Evolutionary conservation across 495 filamentous ascomycete genomes (phyloP).

Genomic region (Geopyxis carbonaria): DNA sequence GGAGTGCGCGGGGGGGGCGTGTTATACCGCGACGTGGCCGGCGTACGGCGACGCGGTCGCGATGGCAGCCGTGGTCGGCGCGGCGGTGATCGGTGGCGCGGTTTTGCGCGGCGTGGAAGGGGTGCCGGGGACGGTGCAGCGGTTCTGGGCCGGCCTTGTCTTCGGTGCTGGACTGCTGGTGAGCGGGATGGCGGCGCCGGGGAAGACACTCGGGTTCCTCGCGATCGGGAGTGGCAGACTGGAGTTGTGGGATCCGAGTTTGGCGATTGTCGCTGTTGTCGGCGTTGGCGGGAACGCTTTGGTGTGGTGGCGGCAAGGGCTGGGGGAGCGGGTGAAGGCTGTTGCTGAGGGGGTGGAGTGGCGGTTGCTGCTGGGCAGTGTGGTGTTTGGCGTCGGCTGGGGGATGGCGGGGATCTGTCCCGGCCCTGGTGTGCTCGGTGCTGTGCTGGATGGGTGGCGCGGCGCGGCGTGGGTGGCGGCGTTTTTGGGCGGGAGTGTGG

Average conservation of each 20-base stretch:
- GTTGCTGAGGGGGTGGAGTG: slow-evolving; percentile 34
- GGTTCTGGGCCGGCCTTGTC: slow-evolving; percentile 33
- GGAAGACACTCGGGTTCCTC: slow-evolving; percentile 39
- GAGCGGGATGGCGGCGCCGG: slow-evolving; percentile 37
- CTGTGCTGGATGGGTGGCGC: slow-evolving; percentile 34
- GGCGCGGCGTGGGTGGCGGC: slow-evolving; percentile 34
- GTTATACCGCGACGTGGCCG: slow-evolving; percentile 36
- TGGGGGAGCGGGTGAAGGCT: slow-evolving; percentile 29
- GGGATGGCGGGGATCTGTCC: slow-evolving; percentile 40
- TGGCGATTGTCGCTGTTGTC: slow-evolving; percentile 35
- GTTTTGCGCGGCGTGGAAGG: slow-evolving; percentile 23
- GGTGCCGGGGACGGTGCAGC: slow-evolving; percentile 24
- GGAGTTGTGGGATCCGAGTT: slow-evolving; percentile 33
- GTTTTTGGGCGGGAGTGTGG: slow-evolving; percentile 31
- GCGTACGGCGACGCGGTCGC: slow-evolving; percentile 26
- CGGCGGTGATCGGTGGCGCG: slow-evolving; percentile 27
- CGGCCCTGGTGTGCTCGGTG: slow-evolving; percentile 36
- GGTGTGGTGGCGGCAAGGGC: slow-evolving; percentile 13
- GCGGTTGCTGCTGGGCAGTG: slow-evolving; percentile 36
- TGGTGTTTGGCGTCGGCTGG: slow-evolving; percentile 39
- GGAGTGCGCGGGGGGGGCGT: slow-evolving; percentile 26
- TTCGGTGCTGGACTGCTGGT: slow-evolving; percentile 40
- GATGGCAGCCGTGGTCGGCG: slow-evolving; percentile 24
- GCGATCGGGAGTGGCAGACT: slow-evolving; percentile 27
- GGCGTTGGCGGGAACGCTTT: slow-evolving; percentile 27